Evolutionary conservation across 306 rosid genomes (phyloP), one percentile per base, ranked within the genome.

Genomic region (Rosa chinensis): DNA sequence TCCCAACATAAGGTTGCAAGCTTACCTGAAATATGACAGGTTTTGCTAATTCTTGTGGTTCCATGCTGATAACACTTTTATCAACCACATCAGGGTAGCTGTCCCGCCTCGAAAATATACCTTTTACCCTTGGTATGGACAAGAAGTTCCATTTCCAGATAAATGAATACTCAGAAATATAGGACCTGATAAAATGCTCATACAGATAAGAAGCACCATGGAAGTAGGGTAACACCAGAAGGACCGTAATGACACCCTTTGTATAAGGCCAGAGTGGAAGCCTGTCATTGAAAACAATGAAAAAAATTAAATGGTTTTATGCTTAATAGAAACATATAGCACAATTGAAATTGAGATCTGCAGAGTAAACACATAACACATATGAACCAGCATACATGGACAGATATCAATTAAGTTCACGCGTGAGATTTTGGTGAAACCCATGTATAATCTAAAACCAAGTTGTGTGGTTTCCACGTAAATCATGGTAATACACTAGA

Each of bases 191-290:
- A 17, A 87, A 75, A 75, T 78, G 81, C 62, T 76, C 66, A 78
- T 87, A 91, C 72, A 79, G 45, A 76, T 58, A 87, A 43, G 83
- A 77, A 10, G 90, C 91, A 75, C 82, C 89, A 21, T 86, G 78
- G 78, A 87, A 83, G 79, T 79, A 87, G 25, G 89, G 92, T 75
- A 85, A 52, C 75, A 84, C 85, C 77, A 89, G 73, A 13, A 91
- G 47, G 79, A 91, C 25, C 16, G 90, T 89, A 59, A 80, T 79
- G 13, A 79, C 58, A 62, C 90, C 89, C 83, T 85, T 91, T 45
- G 78, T 66, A 72, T 87, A 82, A 75, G 90, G 80, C 95, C 92
- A 89, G 70, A 88, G 81, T 5, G 88, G 87, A 64, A 79, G 79
- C 88, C 95, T 91, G 91, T 52, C 82, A 84, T 16, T 67, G 50